phyloP scores from a whole-genome alignment of 441 rosid species.

The Eutrema salsugineum region DNA sequence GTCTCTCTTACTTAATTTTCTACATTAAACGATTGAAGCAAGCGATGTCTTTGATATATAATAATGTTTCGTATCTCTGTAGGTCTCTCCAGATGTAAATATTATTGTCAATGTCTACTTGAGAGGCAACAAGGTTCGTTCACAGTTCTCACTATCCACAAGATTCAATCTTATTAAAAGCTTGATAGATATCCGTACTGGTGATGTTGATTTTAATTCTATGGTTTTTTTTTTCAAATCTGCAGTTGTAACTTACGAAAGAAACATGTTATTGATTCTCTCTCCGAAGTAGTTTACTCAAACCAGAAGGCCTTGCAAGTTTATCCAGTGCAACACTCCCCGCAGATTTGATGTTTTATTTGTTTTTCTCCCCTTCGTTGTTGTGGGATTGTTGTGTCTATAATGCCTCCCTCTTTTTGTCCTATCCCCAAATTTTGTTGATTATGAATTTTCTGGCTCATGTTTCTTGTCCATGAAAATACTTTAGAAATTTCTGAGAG shows the following conservation, averaged over 20 bases:
- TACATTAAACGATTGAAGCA: background rate
- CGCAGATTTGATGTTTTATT: slow-evolving; percentile 6
- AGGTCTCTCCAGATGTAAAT: slow-evolving; percentile 48
- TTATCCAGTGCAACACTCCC: slow-evolving; percentile 5
- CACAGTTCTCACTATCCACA: background rate
- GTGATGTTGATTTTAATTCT: background rate
- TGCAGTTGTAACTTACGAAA: slow-evolving; percentile 20
- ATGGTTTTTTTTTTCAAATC: background rate
- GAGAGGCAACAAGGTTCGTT: slow-evolving; percentile 30
- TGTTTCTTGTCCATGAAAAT: background rate
- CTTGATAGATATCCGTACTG: background rate
- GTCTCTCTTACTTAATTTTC: background rate
- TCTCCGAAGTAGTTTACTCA: background rate
- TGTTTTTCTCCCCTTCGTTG: background rate
- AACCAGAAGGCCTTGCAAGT: slow-evolving; percentile 10
- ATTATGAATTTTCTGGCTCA: background rate
- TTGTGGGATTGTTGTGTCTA: slow-evolving; percentile 14
- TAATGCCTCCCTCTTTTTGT: background rate
- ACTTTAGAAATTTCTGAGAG: background rate
- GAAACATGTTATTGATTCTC: slow-evolving; percentile 1
- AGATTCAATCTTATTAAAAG: background rate
- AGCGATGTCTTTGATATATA: slow-evolving; percentile 5
- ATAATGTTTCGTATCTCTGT: slow-evolving; percentile 25
- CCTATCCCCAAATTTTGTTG: slow-evolving; percentile 17
- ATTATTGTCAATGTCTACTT: slow-evolving; percentile 25